These are phyloP conservation scores for Articulospora tetracladia DNA, from an alignment of 495 filamentous ascomycete genomes.

Conservation along the genomic window DNA sequence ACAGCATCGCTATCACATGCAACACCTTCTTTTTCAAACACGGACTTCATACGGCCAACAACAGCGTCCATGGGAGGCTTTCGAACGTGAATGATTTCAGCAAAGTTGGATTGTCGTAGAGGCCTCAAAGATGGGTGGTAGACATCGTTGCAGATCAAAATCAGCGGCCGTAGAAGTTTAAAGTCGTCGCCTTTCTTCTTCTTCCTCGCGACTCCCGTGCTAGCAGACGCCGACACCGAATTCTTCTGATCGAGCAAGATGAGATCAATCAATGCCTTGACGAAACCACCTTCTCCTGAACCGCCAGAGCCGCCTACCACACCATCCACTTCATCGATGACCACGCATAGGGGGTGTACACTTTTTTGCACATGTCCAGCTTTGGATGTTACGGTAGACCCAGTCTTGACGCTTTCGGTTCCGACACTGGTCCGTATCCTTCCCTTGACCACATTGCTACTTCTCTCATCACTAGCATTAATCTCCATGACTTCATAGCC, in stretches of 20 bases:
- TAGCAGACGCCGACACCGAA: constrained; percentile 38
- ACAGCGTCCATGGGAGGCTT: constrained; percentile 85
- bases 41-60: constrained; percentile 70
- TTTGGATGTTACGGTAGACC: constrained; percentile 52
- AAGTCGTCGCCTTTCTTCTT: constrained; percentile 78
- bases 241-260: constrained; percentile 84
- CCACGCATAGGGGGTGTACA: constrained; percentile 85
- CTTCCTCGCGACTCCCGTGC: constrained; percentile 28
- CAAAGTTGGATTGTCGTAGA: constrained; percentile 72
- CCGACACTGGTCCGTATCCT: constrained; percentile 83
- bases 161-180: constrained; percentile 77
- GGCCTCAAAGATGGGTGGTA: constrained; percentile 87
- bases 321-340: constrained; percentile 96
- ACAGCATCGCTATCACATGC: constrained; percentile 82
- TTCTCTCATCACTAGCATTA: constrained; percentile 80
- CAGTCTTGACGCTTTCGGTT: constrained; percentile 86
- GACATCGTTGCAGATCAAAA: constrained; percentile 96
- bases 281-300: constrained; percentile 75
- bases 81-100: constrained; percentile 89
- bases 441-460: constrained; percentile 76
- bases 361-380: constrained; percentile 60
- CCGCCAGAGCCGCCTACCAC: constrained; percentile 75
- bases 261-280: constrained; percentile 91
- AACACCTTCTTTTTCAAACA: constrained; percentile 85
- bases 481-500: constrained; percentile 93